Evolutionary conservation across 2,329 filamentous ascomycete genomes (phyloP).

Genomic region (Fusarium redolens): DNA sequence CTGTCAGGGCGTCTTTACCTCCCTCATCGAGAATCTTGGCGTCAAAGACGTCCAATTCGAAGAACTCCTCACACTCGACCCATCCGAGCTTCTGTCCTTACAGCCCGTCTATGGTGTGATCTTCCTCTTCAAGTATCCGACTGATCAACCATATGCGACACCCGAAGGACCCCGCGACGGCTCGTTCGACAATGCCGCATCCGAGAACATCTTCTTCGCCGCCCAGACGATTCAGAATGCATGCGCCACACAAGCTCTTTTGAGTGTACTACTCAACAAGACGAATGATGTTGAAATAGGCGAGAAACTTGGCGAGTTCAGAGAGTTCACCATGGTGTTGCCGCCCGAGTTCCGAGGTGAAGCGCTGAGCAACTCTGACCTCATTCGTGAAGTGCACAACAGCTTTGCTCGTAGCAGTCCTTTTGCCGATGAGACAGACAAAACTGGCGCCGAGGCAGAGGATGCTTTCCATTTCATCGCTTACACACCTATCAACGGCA

Average conservation of each 20-base stretch:
- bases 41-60: constrained; percentile 96
- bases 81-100: constrained; percentile 75
- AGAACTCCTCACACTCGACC: constrained; percentile 90
- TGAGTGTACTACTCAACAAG: constrained; percentile 92
- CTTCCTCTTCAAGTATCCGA: constrained; percentile 98
- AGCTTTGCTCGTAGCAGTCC: constrained; percentile 89
- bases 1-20: constrained; percentile 90
- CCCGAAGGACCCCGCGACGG: constrained; percentile 81
- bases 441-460: constrained; percentile 71
- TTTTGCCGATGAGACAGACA: constrained; percentile 89
- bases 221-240: constrained; percentile 98
- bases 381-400: constrained; percentile 86
- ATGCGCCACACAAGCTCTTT: constrained; percentile 93
- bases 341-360: constrained; percentile 77
- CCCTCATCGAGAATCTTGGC: constrained; percentile 89
- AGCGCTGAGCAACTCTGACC: constrained; percentile 70
- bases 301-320: constrained; percentile 77
- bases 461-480: constrained; percentile 99
- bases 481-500: constrained; percentile 83
- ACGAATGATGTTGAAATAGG: constrained; percentile 78
- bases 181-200: constrained; percentile 78
- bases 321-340: constrained; percentile 87
- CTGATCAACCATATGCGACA: constrained; percentile 70
- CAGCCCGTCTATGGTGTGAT: constrained; percentile 93
- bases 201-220: constrained; percentile 89